These are phyloP conservation scores for Pugionium dolabratum DNA, from an alignment of 345 rosid species.

Conservation along the genomic window DNA sequence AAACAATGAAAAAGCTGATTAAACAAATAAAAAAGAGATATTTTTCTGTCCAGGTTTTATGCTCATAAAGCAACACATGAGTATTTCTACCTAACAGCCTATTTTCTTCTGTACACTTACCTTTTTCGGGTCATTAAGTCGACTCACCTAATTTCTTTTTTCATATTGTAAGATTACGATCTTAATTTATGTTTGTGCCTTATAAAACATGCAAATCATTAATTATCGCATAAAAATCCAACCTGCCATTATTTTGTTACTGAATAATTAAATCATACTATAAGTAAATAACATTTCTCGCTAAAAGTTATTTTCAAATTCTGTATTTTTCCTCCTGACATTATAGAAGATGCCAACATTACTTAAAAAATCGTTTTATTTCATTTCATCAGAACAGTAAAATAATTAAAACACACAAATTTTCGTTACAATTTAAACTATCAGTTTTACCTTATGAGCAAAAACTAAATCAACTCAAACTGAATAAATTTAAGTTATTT, in stretches of 20 bases:
- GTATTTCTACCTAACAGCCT: conserved; percentile 43
- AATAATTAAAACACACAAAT: too few relatives aligned
- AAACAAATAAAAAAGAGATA: conserved; percentile 4
- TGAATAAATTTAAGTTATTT: background rate
- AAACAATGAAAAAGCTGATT: too few relatives aligned
- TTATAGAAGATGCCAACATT: background rate
- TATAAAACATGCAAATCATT: conserved; percentile 26
- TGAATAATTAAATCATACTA: conserved; percentile 9
- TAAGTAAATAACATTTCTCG: background rate
- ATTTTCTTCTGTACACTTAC: conserved; percentile 24
- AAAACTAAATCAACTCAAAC: background rate
- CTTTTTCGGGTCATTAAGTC: conserved; percentile 33
- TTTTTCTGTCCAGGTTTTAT: conserved; percentile 55
- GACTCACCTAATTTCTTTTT: conserved; percentile 29
- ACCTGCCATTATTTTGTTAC: conserved; percentile 20
- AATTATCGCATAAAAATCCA: conserved; percentile 9
- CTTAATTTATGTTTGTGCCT: too few relatives aligned
- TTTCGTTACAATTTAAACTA: too few relatives aligned
- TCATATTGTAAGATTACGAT: conserved; percentile 22
- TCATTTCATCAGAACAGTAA: background rate
- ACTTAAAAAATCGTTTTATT: background rate
- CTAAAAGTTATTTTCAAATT: background rate
- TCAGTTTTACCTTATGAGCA: too few relatives aligned
- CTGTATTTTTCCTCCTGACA: background rate
- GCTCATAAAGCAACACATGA: conserved; percentile 57